Evolutionary conservation across 495 filamentous ascomycete species (phyloP).

Genomic region (Trichocladium uniseriatum): DNA sequence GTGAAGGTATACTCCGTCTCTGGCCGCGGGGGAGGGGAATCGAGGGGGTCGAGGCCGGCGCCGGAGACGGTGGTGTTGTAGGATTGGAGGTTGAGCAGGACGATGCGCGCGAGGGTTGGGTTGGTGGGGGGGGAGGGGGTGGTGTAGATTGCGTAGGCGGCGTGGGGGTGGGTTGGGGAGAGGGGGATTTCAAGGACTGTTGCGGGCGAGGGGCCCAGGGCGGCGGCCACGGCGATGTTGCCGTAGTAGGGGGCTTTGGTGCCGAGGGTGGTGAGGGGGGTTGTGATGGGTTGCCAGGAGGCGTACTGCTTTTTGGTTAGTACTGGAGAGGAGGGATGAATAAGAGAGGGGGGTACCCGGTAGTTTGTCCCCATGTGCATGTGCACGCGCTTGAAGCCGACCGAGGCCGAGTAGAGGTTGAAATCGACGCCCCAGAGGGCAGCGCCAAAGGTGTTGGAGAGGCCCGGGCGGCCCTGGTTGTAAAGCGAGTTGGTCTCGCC

Average conservation of each 20-base stretch:
- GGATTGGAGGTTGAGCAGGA: conserved; percentile 49
- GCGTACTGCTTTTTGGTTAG: conserved; percentile 11
- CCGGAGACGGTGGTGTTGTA: conserved; percentile 51
- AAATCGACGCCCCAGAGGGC: conserved; percentile 64
- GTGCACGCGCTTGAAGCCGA: conserved; percentile 50
- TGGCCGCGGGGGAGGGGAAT: conserved; percentile 23
- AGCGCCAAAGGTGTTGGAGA: conserved; percentile 62
- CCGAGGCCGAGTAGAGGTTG: conserved; percentile 48
- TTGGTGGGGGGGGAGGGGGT: conserved; percentile 29
- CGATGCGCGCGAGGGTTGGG: conserved; percentile 41
- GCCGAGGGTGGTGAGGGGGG: conserved; percentile 42
- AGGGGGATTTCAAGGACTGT: conserved; percentile 39
- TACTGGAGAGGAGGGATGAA: neutral
- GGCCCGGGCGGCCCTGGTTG: conserved; percentile 51
- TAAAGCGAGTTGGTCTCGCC: conserved; percentile 60
- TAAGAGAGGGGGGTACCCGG: conserved; percentile 24
- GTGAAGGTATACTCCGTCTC: conserved; percentile 37
- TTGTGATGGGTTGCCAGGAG: conserved; percentile 52
- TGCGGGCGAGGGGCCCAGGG: conserved; percentile 34
- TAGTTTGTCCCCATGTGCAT: conserved; percentile 62
- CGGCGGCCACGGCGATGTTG: conserved; percentile 49
- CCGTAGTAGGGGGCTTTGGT: conserved; percentile 63
- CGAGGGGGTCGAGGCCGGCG: conserved; percentile 19
- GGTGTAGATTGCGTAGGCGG: conserved; percentile 54
- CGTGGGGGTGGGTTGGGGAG: conserved; percentile 34